Base-by-base conservation (phyloP, 2,329 filamentous ascomycete species). In the Pseudocercospora crystallina region DNA sequence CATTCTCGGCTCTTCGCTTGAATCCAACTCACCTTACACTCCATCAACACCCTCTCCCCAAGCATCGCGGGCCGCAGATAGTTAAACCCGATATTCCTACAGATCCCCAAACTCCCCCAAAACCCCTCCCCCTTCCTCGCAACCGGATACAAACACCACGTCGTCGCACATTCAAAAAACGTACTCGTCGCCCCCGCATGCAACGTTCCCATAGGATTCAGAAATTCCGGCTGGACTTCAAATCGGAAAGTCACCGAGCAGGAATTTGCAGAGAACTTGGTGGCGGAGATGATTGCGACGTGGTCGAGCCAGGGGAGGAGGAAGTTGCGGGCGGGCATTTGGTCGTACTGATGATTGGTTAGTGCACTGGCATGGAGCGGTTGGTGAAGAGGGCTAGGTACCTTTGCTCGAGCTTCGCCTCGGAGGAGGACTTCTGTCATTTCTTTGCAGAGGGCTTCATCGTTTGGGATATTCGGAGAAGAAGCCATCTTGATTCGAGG, bases 101-200 rank as follows among this genome's bases (percentile, higher is more conserved):
- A 58, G 10, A 53, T 35, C 0, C 60, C 58, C 30, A 57, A 42
- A 17, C 47, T 54, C 29, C 47, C 44, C 58, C 60, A 62, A 35
- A 57, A 59, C 10, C 51, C 56, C 1, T 51, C 46, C 20, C 20
- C 7, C 14, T 47, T 41, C 42, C 35, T 49, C 10, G 54, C 57
- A 39, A 49, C 51, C 15, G 56, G 54, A 37, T 49, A 48, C 43
- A 58, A 29, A 40, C 44, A 36, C 56, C 58, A 48, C 5, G 56
- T 56, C 34, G 57, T 51, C 11, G 54, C 49, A 49, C 57, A 48
- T 39, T 62, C 60, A 47, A 60, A 60, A 38, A 60, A 57, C 8
- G 59, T 57, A 9, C 49, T 47, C 12, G 56, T 58, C 7, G 52
- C 57, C 36, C 58, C 58, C 3, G 58, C 58, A 15, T 60, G 55